Evolutionary conservation across 192 early-diverging fungal genomes (phyloP).

Genomic region (Entrophospora sp.): DNA sequence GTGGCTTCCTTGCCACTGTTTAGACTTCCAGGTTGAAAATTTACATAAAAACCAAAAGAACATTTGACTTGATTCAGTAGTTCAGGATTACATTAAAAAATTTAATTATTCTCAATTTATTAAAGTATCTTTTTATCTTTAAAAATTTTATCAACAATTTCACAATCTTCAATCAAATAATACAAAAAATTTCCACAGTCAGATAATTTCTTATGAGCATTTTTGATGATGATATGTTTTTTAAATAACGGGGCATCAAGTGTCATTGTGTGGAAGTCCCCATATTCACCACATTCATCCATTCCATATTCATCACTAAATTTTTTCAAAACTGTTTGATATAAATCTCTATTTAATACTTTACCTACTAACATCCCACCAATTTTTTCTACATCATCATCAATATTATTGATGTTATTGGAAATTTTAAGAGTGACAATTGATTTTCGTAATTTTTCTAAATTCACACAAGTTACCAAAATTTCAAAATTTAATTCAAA

Average conservation of each 20-base stretch:
- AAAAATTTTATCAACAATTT: not conserved
- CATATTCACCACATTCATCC: conserved; percentile 55
- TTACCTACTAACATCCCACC: conserved; percentile 36
- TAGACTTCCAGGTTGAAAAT: too few species aligned
- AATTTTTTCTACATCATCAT: conserved; percentile 25
- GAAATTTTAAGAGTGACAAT: too few species aligned
- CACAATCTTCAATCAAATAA: not conserved
- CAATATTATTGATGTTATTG: too few species aligned
- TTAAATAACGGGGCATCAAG: conserved; percentile 44
- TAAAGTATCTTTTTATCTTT: too few species aligned
- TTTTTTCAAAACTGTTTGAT: conserved; percentile 30
- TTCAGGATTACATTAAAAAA: too few species aligned
- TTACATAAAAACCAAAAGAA: too few species aligned
- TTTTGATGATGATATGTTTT: conserved; percentile 6
- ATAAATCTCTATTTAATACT: conserved; percentile 28
- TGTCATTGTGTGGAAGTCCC: conserved; percentile 68
- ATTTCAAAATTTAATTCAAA: conserved; percentile 30
- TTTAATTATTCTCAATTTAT: too few species aligned
- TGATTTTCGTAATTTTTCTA: conserved; percentile 35
- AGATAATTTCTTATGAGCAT: not conserved
- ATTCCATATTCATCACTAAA: conserved; percentile 31
- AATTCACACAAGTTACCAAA: conserved; percentile 32
- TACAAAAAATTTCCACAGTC: conserved; percentile 8
- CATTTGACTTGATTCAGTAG: too few species aligned
- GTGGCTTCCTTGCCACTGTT: too few species aligned